A percentile compares a stretch with the other conserved stretches of the same genome.
Evolutionary conservation across 1,139 yeast species (phyloP).

Genomic region (Geotrichum cucujoidarum): DNA sequence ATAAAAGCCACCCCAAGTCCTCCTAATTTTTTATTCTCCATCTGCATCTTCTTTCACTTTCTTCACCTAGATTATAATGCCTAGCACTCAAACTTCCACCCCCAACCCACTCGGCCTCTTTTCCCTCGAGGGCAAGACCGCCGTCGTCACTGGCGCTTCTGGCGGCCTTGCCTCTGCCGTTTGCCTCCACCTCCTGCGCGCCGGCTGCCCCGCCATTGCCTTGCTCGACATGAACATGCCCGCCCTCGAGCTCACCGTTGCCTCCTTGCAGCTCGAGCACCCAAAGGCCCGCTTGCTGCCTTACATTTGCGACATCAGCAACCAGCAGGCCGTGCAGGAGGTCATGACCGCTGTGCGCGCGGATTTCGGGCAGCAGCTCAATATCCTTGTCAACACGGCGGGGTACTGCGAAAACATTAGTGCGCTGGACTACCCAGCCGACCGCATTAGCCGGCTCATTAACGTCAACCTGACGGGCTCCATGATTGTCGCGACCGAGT

Average conservation of each 20-base stretch:
- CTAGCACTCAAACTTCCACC: no score
- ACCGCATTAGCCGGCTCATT: constrained; percentile 61
- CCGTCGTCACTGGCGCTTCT: constrained; percentile 76
- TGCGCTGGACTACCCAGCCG: constrained; percentile 71
- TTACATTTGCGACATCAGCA: constrained; percentile 58
- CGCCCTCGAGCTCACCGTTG: constrained; percentile 48
- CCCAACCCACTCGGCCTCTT: constrained; percentile 55
- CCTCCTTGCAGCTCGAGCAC: constrained; percentile 1
- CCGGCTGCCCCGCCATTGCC: constrained; percentile 43
- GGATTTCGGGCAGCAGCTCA: constrained; percentile 58
- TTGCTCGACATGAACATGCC: constrained; percentile 65
- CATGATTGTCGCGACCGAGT: constrained; percentile 56
- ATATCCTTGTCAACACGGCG: constrained; percentile 68
- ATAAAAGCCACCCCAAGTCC: no score
- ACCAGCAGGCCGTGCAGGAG: constrained; percentile 54
- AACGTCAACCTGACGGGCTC: constrained; percentile 75
- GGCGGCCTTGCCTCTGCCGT: constrained; percentile 71
- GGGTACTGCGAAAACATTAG: constrained; percentile 77
- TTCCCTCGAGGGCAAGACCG: constrained; percentile 61
- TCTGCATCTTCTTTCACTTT: no score
- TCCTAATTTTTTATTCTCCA: no score
- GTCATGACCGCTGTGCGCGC: constrained; percentile 46
- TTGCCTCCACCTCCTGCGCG: constrained; percentile 33
- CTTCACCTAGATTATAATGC: no score
- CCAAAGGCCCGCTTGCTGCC: neutral